Evolutionary conservation across 495 filamentous ascomycete species (phyloP).

Genomic region (Trichoderma virens): DNA sequence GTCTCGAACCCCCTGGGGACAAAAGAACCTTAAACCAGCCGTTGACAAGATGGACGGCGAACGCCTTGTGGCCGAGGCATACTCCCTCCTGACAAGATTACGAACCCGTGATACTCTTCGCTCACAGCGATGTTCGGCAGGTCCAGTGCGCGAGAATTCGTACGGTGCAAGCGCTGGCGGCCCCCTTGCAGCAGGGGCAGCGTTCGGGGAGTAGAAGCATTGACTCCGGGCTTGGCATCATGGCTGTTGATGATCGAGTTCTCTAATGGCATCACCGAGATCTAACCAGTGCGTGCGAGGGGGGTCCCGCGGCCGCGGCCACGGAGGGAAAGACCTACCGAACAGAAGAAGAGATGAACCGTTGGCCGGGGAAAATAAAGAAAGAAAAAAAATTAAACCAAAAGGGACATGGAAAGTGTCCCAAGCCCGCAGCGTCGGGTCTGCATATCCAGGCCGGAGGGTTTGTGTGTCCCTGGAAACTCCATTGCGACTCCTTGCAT

Average conservation of each 20-base stretch:
- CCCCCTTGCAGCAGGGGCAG: not conserved
- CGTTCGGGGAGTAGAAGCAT: constrained; percentile 4
- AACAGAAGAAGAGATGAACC: not conserved
- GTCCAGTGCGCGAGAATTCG: not conserved
- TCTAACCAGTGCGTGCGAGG: not conserved
- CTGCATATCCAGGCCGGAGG: no score
- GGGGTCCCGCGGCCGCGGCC: not conserved
- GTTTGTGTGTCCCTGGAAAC: no score
- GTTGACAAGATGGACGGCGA: not conserved
- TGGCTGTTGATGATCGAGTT: not conserved
- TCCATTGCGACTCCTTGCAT: no score
- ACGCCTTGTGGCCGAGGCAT: not conserved
- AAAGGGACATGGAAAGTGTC: not conserved
- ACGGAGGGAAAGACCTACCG: not conserved
- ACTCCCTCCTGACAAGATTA: not conserved
- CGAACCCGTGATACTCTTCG: not conserved
- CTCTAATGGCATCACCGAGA: not conserved
- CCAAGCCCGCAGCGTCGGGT: no score
- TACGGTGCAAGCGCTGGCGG: no score
- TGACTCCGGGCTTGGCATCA: not conserved
- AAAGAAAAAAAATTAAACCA: no score
- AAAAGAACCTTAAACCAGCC: constrained; percentile 10
- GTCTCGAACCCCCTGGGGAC: not conserved
- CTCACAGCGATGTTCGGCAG: not conserved
- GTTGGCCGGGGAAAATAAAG: not conserved